phyloP scores from a whole-genome alignment of 164 flowering plant genomes.

The Warburgia ugandensis region DNA sequence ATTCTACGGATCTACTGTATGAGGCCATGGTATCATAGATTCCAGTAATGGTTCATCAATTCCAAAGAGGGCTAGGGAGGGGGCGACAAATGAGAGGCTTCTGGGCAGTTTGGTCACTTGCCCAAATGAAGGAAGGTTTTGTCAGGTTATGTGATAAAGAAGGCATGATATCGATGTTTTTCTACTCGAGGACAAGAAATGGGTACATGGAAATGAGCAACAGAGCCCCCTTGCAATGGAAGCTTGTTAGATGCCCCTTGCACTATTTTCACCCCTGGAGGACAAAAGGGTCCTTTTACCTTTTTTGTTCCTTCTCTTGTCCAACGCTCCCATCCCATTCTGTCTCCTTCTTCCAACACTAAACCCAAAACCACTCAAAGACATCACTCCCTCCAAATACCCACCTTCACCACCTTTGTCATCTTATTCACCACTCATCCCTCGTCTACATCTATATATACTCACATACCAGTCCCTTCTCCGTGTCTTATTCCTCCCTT shows the following conservation, averaged over 20 bases:
- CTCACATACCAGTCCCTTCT: neutral
- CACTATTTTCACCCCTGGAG: slow-evolving; percentile 14
- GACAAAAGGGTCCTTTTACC: slow-evolving; percentile 42
- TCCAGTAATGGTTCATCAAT: too few relatives aligned
- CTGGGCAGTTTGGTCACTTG: too few relatives aligned
- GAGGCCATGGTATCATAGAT: too few relatives aligned
- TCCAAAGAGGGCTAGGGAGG: too few relatives aligned
- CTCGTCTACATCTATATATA: slow-evolving; percentile 8
- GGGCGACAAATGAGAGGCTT: too few relatives aligned
- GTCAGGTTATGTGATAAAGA: slow-evolving; percentile 2
- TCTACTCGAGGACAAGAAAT: slow-evolving; percentile 57
- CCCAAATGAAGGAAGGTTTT: too few relatives aligned
- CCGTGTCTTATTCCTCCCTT: slow-evolving; percentile 4
- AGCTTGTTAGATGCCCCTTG: slow-evolving; percentile 10
- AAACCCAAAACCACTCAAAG: slow-evolving; percentile 33
- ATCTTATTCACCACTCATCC: slow-evolving; percentile 18
- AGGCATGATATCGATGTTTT: slow-evolving; percentile 39
- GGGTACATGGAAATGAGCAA: slow-evolving; percentile 34
- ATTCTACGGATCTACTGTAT: too few relatives aligned
- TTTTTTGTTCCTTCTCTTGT: slow-evolving; percentile 10
- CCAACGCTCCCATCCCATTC: slow-evolving; percentile 16
- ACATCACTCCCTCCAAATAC: slow-evolving; percentile 13
- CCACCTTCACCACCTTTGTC: slow-evolving; percentile 25
- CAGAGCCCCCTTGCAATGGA: slow-evolving; percentile 4
- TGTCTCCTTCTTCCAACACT: slow-evolving; percentile 31